Percentiles rank a stretch among this genome's conserved stretches.
These are phyloP conservation scores for Leccinum arenicola DNA, from an alignment of 768 basidiomycete species.

Conservation along the genomic window DNA sequence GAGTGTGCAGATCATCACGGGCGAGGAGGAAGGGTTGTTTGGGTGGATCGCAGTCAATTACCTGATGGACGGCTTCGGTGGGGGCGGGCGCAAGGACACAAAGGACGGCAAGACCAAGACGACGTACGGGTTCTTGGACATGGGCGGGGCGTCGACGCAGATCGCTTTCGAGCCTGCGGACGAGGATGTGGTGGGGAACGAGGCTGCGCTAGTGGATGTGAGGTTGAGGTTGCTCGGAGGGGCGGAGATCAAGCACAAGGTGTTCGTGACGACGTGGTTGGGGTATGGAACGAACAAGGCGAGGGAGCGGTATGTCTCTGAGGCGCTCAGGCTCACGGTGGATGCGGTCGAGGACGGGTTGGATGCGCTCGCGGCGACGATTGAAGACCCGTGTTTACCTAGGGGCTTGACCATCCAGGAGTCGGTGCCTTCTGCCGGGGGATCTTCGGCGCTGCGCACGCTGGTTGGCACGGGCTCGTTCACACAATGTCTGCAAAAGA, in stretches of 20 bases:
- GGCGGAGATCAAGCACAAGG: conserved; percentile 82
- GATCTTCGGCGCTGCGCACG: conserved; percentile 49
- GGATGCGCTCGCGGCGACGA: conserved; percentile 44
- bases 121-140: conserved; percentile 97
- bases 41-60: conserved; percentile 99
- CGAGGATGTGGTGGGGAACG: conserved; percentile 47
- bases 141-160: conserved; percentile 99
- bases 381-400: conserved; percentile 91
- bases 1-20: conserved; percentile 91
- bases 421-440: conserved; percentile 42
- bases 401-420: conserved; percentile 65
- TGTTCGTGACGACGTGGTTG: conserved; percentile 98
- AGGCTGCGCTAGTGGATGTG: conserved; percentile 69
- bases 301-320: conserved; percentile 86
- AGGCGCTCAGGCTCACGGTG: conserved; percentile 53
- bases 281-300: conserved; percentile 98
- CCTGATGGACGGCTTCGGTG: conserved; percentile 92
- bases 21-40: conserved; percentile 97
- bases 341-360: conserved; percentile 16
- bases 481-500: conserved; percentile 71
- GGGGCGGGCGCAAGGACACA: conserved; percentile 11
- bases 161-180: conserved; percentile 92
- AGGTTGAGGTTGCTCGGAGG: conserved; percentile 79
- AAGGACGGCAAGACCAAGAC: conserved; percentile 60
- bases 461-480: conserved; percentile 90